Evolutionary conservation across 2,329 filamentous ascomycete species (phyloP).

Genomic region (Elsinoe fawcettii): DNA sequence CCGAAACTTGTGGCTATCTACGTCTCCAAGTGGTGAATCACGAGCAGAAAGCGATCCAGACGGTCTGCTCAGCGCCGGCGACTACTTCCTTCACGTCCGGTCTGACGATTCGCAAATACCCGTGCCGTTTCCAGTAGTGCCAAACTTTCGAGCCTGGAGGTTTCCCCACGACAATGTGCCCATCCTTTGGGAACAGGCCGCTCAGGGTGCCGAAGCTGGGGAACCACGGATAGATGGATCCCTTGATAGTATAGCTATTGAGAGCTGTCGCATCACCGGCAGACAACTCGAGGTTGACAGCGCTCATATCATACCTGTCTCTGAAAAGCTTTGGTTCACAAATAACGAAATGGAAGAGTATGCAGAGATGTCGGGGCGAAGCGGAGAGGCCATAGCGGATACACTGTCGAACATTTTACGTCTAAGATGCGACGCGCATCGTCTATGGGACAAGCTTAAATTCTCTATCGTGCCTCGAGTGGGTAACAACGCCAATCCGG

Average conservation of each 20-base stretch:
- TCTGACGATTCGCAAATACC: background rate
- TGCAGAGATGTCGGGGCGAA: slow-evolving; percentile 15
- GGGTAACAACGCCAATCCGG: background rate
- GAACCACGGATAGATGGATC: background rate
- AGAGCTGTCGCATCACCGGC: slow-evolving; percentile 22
- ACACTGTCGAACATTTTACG: slow-evolving; percentile 20
- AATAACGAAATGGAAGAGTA: slow-evolving; percentile 22
- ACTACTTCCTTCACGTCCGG: slow-evolving; percentile 14
- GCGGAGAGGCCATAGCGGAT: slow-evolving; percentile 17
- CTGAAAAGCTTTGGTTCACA: slow-evolving; percentile 22
- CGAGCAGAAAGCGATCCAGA: background rate
- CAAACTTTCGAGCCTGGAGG: slow-evolving; percentile 20
- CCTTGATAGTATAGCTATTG: background rate
- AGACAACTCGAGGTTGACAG: slow-evolving; percentile 21
- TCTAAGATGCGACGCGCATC: slow-evolving; percentile 22
- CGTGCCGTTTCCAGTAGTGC: slow-evolving; percentile 20
- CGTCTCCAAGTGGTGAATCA: background rate
- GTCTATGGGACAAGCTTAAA: slow-evolving; percentile 20
- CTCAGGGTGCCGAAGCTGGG: slow-evolving; percentile 5
- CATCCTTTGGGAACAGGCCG: slow-evolving; percentile 15
- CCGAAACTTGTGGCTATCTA: background rate
- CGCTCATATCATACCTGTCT: slow-evolving; percentile 21
- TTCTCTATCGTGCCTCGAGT: slow-evolving; percentile 21
- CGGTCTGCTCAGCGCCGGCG: slow-evolving; percentile 11
- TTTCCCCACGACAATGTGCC: slow-evolving; percentile 21